Base-by-base conservation (phyloP, 768 basidiomycete genomes). In the Dendrothele bispora region DNA sequence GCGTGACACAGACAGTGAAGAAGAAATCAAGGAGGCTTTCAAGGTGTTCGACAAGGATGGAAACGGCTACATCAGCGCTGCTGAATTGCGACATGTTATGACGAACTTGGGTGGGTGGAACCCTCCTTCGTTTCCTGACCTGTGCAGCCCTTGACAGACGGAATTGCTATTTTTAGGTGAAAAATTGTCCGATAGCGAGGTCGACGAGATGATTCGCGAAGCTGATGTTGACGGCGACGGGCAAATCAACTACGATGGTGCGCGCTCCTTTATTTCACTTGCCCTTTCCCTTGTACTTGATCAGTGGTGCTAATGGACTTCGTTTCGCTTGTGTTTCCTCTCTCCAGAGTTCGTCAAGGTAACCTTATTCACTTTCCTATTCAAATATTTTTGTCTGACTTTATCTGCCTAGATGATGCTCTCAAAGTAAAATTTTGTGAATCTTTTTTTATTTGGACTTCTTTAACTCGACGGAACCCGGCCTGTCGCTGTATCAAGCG, bases 141-240 rank as follows among this genome's bases (percentile, higher is more conserved):
- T 20, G n/a, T 5, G 20, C 15, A 24, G 30, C 11, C 10, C 20
- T 32, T 32, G n/a, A 24, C 7, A 42, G 21, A 21, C 21, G 38
- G 3, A 28, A 18, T 20, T 26, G 17, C 10, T 36, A 21, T 25
- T 22, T 40, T 3, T 27, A 83, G 88, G 90, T 48, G 92, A 95
- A 76, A 93, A 92, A 67, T 73, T 94, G 49, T 78, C 88, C 11
- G 91, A 94, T 54, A 75, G 61, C 7, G 93, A 95, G 68, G 91
- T 95, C 54, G 88, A 91, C 51, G 93, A 95, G 75, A 95, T 97
- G 93, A 97, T 97, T 64, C 84, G 92, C 46, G 94, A 97, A 71
- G 94, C 93, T 48, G 93, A 97, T 63, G 78, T 91, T 42, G 91
- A 97, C 61, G 93, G 94, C 43, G 91, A 93, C 65, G 91, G 91